Percentiles rank a stretch among this genome's conserved stretches.
phyloP scores from a whole-genome alignment of 306 rosid genomes.

The Alnus glutinosa region DNA sequence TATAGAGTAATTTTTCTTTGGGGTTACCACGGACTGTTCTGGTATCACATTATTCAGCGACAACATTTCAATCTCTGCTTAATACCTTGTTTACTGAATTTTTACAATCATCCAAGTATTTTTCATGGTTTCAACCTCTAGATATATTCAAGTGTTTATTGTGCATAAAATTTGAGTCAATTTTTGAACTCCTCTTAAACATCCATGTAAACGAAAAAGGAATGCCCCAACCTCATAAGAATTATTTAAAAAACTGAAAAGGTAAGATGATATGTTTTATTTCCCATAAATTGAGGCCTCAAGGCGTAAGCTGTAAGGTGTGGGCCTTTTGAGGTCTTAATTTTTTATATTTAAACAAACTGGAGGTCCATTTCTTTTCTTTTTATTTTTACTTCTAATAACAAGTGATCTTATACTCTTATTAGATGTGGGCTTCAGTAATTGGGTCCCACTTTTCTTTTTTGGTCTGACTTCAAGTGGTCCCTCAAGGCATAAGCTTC shows the following conservation, averaged over 20 bases:
- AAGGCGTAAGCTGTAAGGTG: neutral
- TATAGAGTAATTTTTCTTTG: neutral
- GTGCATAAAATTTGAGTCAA: neutral
- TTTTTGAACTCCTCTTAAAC: neutral
- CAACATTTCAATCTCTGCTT: slow-evolving; percentile 1
- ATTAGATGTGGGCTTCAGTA: too few relatives aligned
- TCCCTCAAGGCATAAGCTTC: too few relatives aligned
- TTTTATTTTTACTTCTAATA: too few relatives aligned
- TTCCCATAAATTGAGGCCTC: neutral
- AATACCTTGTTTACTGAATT: neutral
- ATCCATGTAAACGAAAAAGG: neutral
- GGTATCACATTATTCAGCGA: neutral
- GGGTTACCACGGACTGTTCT: neutral
- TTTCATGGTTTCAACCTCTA: neutral
- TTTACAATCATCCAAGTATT: neutral
- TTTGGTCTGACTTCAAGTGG: too few relatives aligned
- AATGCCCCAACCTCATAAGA: neutral
- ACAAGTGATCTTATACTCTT: too few relatives aligned
- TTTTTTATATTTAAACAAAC: too few relatives aligned
- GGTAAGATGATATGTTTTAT: neutral
- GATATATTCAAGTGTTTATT: neutral
- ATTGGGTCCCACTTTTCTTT: too few relatives aligned
- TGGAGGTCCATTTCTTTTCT: too few relatives aligned
- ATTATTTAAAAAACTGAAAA: neutral
- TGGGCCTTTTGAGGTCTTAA: too few relatives aligned